Evolutionary conservation across 2,329 filamentous ascomycete genomes (phyloP), one percentile per base, ranked within the genome.

Genomic region (Claviceps lovelessii): DNA sequence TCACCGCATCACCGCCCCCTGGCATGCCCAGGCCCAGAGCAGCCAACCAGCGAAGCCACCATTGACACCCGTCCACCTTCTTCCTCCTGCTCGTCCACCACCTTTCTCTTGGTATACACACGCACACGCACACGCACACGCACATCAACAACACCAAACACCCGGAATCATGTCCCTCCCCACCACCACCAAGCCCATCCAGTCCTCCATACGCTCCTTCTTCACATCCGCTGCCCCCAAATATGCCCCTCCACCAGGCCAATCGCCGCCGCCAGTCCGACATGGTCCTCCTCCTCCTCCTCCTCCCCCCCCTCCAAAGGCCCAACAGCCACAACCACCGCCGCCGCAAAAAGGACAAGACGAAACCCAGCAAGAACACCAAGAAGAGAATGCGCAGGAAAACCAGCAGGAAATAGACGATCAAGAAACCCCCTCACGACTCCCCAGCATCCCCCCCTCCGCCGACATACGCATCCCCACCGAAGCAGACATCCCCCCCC

Each of bases 191-290:
- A 63, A 65, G 56, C 67, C 65, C 49, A 63, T 68, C 29, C 77
- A 83, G 63, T 68, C 75, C 44, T 83, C 80, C 49, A 84, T 85
- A 61, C 77, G 76, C 54, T 82, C 78, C 54, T 85, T 84, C 70
- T 84, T 85, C 66, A 72, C 71, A 47, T 69, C 71, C 55, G 76
- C 77, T 60, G 64, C 72, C 29, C 64, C 68, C 46, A 64, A 67
- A 54, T 67, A 69, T 66, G 65, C 64, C 49, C 64, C 68, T 54
- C 69, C 69, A 9, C 67, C 68, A 35, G 46, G 8, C 28, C 50
- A 5, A 41, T 61, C 54, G 31, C 33, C 64, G 65, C 42, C 62
- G 59, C 41, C 64, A 66, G 66, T 60, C 54, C 63, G 37, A 47
- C 55, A 61, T 64, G 58, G 48, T 51, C 59, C 58, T 57, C 52